Percentiles rank a stretch among this genome's conserved stretches.
These are phyloP conservation scores for Sporisorium reilianum DNA, from an alignment of 1,284 basidiomycete genomes.

Conservation along the genomic window DNA sequence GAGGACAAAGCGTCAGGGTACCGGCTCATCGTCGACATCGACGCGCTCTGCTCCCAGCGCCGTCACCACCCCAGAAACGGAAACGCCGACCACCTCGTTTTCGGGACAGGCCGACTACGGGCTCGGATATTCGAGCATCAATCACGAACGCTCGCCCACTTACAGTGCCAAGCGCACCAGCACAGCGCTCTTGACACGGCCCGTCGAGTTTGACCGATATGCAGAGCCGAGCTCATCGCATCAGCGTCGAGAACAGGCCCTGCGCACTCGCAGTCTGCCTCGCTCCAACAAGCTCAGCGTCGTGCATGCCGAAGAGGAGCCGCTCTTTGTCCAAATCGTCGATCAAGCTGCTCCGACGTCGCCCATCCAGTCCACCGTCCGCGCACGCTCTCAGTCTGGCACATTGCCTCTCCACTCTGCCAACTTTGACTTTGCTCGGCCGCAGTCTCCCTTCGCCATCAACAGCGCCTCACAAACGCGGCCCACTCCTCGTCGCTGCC, in stretches of 20 bases:
- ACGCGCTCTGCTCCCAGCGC: constrained; percentile 11
- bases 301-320: constrained; percentile 16
- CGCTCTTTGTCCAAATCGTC: constrained; percentile 27
- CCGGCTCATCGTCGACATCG: constrained; percentile 12
- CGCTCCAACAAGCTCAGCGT: constrained; percentile 20
- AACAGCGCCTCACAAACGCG: constrained; percentile 8
- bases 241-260: not conserved
- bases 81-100: constrained; percentile 23
- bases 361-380: constrained; percentile 26
- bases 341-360: constrained; percentile 7
- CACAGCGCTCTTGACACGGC: not conserved
- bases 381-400: constrained; percentile 13
- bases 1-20: constrained; percentile 17
- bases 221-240: constrained; percentile 22
- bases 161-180: constrained; percentile 23
- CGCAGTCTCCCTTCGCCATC: constrained; percentile 30
- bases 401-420: constrained; percentile 14
- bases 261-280: constrained; percentile 7
- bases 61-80: constrained; percentile 9
- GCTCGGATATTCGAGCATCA: constrained; percentile 48
- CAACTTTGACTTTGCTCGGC: not conserved
- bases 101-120: constrained; percentile 30
- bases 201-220: constrained; percentile 27
- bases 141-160: constrained; percentile 21
- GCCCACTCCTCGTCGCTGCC: constrained; percentile 7